Conservation (phyloP, 148 eudicot species). For the Chenopodium berlandieri region DNA sequence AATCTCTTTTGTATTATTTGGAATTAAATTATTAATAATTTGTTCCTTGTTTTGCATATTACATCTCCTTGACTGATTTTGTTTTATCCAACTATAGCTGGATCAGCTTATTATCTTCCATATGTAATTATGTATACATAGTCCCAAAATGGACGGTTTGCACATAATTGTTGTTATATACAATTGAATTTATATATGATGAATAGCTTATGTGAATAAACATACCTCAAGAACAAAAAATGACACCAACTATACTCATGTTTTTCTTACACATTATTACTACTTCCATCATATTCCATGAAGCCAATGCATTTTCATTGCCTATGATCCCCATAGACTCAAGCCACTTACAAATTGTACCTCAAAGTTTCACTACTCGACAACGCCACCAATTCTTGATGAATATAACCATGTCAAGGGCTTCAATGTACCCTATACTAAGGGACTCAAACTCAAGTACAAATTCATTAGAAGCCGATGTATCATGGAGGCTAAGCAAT, state of each 20-base stretch:
- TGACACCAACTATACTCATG: background rate
- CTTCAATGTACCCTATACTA: background rate
- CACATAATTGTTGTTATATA: too few relatives aligned
- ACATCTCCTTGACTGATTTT: too few relatives aligned
- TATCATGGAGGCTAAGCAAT: background rate
- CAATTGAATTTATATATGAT: too few relatives aligned
- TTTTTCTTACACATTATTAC: background rate
- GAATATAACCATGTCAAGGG: constrained; percentile 7
- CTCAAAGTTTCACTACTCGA: background rate
- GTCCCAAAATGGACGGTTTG: too few relatives aligned
- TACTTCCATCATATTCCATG: background rate
- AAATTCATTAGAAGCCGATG: background rate
- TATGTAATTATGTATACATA: too few relatives aligned
- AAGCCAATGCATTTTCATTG: constrained; percentile 1
- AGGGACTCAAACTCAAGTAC: background rate
- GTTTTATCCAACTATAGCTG: too few relatives aligned
- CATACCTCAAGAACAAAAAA: too few relatives aligned
- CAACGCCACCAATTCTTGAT: background rate
- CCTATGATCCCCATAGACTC: constrained; percentile 15
- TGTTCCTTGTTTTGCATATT: too few relatives aligned
- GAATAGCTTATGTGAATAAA: too few relatives aligned
- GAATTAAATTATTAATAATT: too few relatives aligned
- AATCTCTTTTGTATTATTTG: too few relatives aligned
- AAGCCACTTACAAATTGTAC: background rate
- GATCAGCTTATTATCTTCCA: too few relatives aligned